Evolutionary conservation across 768 basidiomycete species (phyloP), one percentile per base, ranked within the genome.

Genomic region (Suillus occidentalis): DNA sequence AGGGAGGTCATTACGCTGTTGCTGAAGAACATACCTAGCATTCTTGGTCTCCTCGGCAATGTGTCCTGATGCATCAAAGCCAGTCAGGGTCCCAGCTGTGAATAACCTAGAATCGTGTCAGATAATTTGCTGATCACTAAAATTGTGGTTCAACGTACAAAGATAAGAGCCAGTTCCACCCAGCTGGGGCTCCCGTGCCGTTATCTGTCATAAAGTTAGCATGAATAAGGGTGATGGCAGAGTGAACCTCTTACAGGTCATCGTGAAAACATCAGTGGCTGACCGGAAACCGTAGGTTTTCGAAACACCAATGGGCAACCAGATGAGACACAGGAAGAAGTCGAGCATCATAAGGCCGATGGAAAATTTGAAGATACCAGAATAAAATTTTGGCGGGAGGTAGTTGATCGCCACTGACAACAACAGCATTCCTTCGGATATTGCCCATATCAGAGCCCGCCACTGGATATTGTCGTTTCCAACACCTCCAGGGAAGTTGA

Each of bases 151-250:
- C 34, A 4, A 77, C 85, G 60, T 69, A 93, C 92, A 94, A 93
- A 5, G 90, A 93, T 45, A 97, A 76, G 18, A 94, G 84, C 92
- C 92, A 97, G 71, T 95, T 96, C 95, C 94, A 96, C 6, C 85
- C 92, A 10, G 90, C 80, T 25, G 91, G 84, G 4, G 94, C 94
- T 0, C 92, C 92, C 1, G 94, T 95, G 34, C 93, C 94, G 70
- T 96, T 96, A 75, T 93, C 92, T 94, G 64, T 31, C 42, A 31
- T 64, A 57, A 42, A 45, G 37, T 67, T 28, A 62, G 52, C 14
- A 52, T 63, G 53, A 37, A n/a, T 55, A 36, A 69, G 50, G 16
- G 36, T n/a, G 6, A 49, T 36, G 20, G 42, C 53, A 69, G 25
- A 9, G 75, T 85, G 49, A 69, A 90, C 84, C 14, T 79, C 89